Conservation (phyloP, 2,329 filamentous ascomycete species). For the Cadophora malorum region DNA sequence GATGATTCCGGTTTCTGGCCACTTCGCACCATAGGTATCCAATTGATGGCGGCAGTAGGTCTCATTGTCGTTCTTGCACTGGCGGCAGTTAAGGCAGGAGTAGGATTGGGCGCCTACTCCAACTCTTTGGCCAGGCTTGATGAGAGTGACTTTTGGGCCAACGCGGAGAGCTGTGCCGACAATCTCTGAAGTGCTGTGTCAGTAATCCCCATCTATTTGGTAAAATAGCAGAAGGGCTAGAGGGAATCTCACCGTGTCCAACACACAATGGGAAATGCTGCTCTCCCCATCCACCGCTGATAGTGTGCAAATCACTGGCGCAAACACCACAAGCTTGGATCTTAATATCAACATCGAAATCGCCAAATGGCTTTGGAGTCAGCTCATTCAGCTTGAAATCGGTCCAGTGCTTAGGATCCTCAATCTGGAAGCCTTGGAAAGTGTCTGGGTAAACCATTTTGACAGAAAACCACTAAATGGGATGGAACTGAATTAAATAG, state of each 20-base stretch:
- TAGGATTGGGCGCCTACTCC: slow-evolving; percentile 61
- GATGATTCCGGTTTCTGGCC: slow-evolving; percentile 65
- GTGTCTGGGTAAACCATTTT: slow-evolving; percentile 58
- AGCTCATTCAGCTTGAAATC: slow-evolving; percentile 59
- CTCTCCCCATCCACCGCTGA: slow-evolving; percentile 63
- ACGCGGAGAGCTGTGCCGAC: slow-evolving; percentile 72
- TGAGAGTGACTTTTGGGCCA: slow-evolving; percentile 66
- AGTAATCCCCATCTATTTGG: neutral
- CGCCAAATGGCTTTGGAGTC: slow-evolving; percentile 84
- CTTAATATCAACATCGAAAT: slow-evolving; percentile 87
- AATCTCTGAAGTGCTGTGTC: slow-evolving; percentile 56
- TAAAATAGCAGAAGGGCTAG: neutral
- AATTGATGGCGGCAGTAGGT: slow-evolving; percentile 59
- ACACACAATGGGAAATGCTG: slow-evolving; percentile 58
- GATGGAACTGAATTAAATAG: neutral
- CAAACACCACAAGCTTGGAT: slow-evolving; percentile 82
- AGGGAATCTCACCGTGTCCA: slow-evolving; percentile 51
- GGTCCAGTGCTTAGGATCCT: slow-evolving; percentile 42
- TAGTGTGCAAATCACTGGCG: slow-evolving; percentile 74
- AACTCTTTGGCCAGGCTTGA: slow-evolving; percentile 59
- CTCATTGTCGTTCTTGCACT: slow-evolving; percentile 61
- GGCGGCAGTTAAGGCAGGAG: slow-evolving; percentile 59
- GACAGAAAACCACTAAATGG: slow-evolving; percentile 1
- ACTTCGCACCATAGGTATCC: slow-evolving; percentile 57
- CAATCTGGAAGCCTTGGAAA: slow-evolving; percentile 66